phyloP scores from a whole-genome alignment of 2,329 filamentous ascomycete genomes.

The Magnaporthales sp. region DNA sequence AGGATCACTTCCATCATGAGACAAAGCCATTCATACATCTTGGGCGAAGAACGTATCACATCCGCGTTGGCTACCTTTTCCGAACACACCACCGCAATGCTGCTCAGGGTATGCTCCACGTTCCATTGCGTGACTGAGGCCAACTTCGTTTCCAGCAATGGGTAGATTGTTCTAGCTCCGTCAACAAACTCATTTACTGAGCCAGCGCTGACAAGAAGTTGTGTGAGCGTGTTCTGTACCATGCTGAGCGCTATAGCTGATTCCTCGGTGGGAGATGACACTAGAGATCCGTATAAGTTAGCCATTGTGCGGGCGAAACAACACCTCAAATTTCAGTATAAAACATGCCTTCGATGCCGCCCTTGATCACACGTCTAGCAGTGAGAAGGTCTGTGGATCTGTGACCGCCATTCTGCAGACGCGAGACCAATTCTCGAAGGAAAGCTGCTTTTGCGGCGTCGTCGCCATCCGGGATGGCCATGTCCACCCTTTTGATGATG shows the following conservation, averaged over 20 bases:
- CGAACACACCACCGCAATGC: conserved; percentile 28
- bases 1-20: conserved; percentile 47
- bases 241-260: conserved; percentile 26
- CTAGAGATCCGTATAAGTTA: background rate
- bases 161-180: conserved; percentile 30
- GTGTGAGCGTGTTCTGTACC: conserved; percentile 31
- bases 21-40: conserved; percentile 38
- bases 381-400: background rate
- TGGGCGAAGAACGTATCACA: conserved; percentile 16
- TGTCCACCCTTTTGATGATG: background rate
- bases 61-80: conserved; percentile 8
- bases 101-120: conserved; percentile 42
- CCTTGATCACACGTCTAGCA: conserved; percentile 1
- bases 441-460: background rate
- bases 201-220: conserved; percentile 20
- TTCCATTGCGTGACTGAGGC: conserved; percentile 49
- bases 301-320: background rate
- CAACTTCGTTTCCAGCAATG: conserved; percentile 41
- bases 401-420: background rate
- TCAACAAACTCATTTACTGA: conserved; percentile 24
- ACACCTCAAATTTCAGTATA: background rate
- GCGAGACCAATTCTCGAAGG: background rate
- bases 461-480: background rate
- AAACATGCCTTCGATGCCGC: background rate
- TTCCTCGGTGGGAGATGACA: background rate